Base-by-base conservation (phyloP, 108 stramenopile species). In the Nitzschia palea region DNA sequence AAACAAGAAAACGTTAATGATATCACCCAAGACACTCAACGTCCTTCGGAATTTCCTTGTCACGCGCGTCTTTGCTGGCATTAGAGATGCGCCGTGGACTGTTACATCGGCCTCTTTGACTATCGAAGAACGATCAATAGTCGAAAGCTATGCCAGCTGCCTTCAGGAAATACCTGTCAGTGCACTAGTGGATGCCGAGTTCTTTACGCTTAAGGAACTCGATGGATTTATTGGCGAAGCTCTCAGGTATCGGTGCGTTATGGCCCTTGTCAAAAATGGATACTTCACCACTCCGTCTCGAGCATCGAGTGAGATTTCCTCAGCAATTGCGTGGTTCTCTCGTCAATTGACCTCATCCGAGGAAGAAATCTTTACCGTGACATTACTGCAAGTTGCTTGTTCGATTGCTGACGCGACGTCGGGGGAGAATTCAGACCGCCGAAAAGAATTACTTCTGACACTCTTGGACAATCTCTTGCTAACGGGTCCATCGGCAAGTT, bases 11-110 rank as follows among this genome's bases (percentile, higher is more conserved):
- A 27, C 55, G 3, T 45, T 56, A 18, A 23, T 50, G 14, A 55
- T 80, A 2, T 82, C 86, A 20, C 83, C 86, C 4, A 84, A 82
- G 23, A 43, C 71, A 8, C 40, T 78, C 12, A 77, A 70, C 51
- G 47, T 71, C 61, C 31, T 84, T 18, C 79, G 71, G 32, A 64
- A 71, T 6, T 77, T 82, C 28, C 43, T 84, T 14, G 45, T 65
- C 30, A 62, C 51, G 10, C 70, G 67, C 12, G 67, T 70, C 32
- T 87, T 87, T 59, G 36, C 43, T 15, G 78, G 71, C 32, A 55
- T 87, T 30, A 60, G 77, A 27, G 69, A 74, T 44, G 71, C 67
- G 25, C 26, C 61, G 20, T 64, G 65, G 61, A 59, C 59, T 6
- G 20, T 33, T 5, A 27, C 62, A 4, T 52, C 51, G 12, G 15